phyloP scores from a whole-genome alignment of 169 alveolate species.

The Plasmodium yoelii region DNA sequence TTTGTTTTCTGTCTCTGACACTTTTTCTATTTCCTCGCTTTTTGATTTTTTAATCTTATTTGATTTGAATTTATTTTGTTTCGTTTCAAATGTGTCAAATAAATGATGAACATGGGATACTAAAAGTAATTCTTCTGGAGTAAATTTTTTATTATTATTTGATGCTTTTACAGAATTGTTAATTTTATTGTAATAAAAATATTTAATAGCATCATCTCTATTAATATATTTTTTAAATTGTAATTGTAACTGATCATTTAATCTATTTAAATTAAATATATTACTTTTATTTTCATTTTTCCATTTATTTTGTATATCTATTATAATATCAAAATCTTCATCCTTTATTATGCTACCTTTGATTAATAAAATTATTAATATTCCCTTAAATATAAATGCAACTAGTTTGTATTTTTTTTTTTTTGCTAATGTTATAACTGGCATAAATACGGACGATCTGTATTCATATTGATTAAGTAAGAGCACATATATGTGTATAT shows the following conservation, averaged over 20 bases:
- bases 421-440: conserved; percentile 32
- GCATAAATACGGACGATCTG: conserved; percentile 69
- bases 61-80: conserved; percentile 19
- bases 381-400: conserved; percentile 53
- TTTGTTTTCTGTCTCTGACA: neutral
- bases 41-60: conserved; percentile 14
- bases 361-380: conserved; percentile 26
- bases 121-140: conserved; percentile 30
- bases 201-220: conserved; percentile 41
- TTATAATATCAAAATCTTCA: conserved; percentile 54
- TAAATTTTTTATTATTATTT: conserved; percentile 52
- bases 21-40: conserved; percentile 17
- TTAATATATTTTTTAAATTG: conserved; percentile 38
- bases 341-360: conserved; percentile 61
- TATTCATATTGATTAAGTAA: neutral
- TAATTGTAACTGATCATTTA: conserved; percentile 23
- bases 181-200: conserved; percentile 26
- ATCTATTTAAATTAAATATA: conserved; percentile 18
- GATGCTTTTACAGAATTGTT: conserved; percentile 45
- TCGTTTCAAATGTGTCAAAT: conserved; percentile 16
- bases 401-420: conserved; percentile 56
- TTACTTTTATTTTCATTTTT: conserved; percentile 46
- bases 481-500: neutral
- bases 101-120: conserved; percentile 37
- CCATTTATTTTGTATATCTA: conserved; percentile 66